Percentiles rank a stretch among this genome's conserved stretches.
phyloP scores from a whole-genome alignment of 2,329 filamentous ascomycete species.

The Neofusicoccum parvum region DNA sequence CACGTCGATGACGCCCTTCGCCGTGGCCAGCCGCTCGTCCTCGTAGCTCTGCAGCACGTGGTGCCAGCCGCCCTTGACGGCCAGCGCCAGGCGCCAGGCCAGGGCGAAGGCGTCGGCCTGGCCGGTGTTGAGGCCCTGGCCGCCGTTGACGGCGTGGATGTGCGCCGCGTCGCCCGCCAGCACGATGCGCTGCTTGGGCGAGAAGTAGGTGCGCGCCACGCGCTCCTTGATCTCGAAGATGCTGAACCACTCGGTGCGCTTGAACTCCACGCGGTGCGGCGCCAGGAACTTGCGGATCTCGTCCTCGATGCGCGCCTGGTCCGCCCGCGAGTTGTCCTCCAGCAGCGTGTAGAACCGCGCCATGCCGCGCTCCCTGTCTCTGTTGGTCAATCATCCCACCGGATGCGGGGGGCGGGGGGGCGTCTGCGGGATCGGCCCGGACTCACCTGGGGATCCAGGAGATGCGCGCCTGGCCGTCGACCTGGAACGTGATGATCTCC shows the following conservation, averaged over 20 bases:
- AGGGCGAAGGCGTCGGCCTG: constrained; percentile 27
- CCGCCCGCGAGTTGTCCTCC: constrained; percentile 45
- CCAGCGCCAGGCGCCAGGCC: constrained; percentile 26
- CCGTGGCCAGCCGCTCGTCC: constrained; percentile 47
- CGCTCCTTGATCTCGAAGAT: constrained; percentile 46
- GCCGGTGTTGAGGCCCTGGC: constrained; percentile 30
- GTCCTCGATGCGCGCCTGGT: constrained; percentile 38
- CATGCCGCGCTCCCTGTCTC: constrained; percentile 44
- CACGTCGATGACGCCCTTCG: constrained; percentile 51
- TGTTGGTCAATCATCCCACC: too few relatives aligned
- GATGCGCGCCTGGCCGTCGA: constrained; percentile 49
- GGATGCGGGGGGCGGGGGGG: too few relatives aligned
- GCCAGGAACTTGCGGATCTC: constrained; percentile 47
- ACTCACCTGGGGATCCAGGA: constrained; percentile 50
- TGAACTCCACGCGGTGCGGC: constrained; percentile 48
- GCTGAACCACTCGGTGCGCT: constrained; percentile 53
- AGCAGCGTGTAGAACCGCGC: constrained; percentile 53
- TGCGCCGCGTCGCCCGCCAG: constrained; percentile 29
- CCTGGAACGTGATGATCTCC: constrained; percentile 53
- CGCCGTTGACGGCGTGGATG: constrained; percentile 30
- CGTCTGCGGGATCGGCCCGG: too few relatives aligned
- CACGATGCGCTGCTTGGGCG: constrained; percentile 25
- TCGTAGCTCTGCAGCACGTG: constrained; percentile 46
- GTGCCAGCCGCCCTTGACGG: constrained; percentile 1
- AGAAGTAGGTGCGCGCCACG: constrained; percentile 25